A percentile compares a stretch with the other conserved stretches of the same genome.
These are phyloP conservation scores for Corchorus olitorius DNA, from an alignment of 345 rosid species.

Conservation along the genomic window DNA sequence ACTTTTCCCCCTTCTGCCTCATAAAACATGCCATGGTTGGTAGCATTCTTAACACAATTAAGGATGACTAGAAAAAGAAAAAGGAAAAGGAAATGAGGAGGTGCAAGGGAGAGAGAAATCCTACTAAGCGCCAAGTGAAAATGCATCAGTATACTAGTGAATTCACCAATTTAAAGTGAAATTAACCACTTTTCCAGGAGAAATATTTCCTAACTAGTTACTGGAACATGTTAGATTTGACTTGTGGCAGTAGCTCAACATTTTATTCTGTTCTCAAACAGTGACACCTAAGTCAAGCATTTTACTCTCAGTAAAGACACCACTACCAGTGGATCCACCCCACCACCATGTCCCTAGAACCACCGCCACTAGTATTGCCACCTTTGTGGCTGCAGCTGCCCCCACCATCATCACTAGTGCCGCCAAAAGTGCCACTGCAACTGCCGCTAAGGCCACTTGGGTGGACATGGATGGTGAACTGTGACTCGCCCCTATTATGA, in stretches of 20 bases:
- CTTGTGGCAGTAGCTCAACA: slow-evolving; percentile 9
- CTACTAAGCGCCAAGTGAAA: not conserved
- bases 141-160: not conserved
- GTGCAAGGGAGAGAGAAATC: not conserved
- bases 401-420: slow-evolving; percentile 75
- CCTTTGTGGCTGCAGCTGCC: slow-evolving; percentile 61
- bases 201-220: not conserved
- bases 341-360: slow-evolving; percentile 80
- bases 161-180: slow-evolving; percentile 5
- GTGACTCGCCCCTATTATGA: slow-evolving; percentile 88
- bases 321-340: slow-evolving; percentile 74
- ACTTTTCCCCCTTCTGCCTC: not conserved
- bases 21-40: not conserved
- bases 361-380: slow-evolving; percentile 68
- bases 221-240: slow-evolving; percentile 15
- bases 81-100: not conserved
- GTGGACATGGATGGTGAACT: slow-evolving; percentile 75
- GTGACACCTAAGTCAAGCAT: slow-evolving; percentile 65
- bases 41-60: slow-evolving; percentile 1
- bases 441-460: slow-evolving; percentile 77
- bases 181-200: slow-evolving; percentile 11
- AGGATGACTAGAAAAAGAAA: not conserved
- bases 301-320: slow-evolving; percentile 63
- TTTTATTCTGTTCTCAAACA: slow-evolving; percentile 45
- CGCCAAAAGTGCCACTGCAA: slow-evolving; percentile 73